Conservation (phyloP, 2,329 filamentous ascomycete species). For the Trichoderma guizhouense region DNA sequence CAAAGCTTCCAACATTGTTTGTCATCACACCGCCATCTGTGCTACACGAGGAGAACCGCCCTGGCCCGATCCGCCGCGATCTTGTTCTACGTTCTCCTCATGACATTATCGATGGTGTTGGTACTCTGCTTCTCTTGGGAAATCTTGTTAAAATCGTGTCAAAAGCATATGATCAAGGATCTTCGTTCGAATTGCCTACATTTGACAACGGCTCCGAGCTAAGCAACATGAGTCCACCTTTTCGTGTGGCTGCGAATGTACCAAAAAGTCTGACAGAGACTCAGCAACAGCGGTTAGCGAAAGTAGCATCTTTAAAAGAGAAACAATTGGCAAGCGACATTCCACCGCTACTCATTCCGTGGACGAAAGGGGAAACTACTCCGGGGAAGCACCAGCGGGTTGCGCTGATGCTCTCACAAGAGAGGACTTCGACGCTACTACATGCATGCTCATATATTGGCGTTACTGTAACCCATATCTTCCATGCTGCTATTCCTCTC, state of each 20-base stretch:
- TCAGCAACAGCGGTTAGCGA: not conserved
- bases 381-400: conserved; percentile 25
- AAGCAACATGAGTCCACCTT: not conserved
- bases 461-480: conserved; percentile 32
- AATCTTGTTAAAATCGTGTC: not conserved
- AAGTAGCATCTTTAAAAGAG: not conserved
- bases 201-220: not conserved
- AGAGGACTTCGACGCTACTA: conserved; percentile 23
- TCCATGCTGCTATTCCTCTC: conserved; percentile 33
- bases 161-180: not conserved
- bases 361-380: not conserved
- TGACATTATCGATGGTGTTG: not conserved
- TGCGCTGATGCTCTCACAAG: conserved; percentile 21
- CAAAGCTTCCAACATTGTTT: not conserved
- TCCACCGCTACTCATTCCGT: not conserved
- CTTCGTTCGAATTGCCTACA: not conserved
- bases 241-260: not conserved
- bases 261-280: not conserved
- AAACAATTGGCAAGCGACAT: not conserved
- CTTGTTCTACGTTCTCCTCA: not conserved
- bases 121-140: not conserved
- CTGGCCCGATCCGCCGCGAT: not conserved
- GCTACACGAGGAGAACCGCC: not conserved
- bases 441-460: conserved; percentile 20
- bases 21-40: not conserved